Base-by-base conservation (phyloP, 106 monocot genomes). In the Dioscorea dumetorum region DNA sequence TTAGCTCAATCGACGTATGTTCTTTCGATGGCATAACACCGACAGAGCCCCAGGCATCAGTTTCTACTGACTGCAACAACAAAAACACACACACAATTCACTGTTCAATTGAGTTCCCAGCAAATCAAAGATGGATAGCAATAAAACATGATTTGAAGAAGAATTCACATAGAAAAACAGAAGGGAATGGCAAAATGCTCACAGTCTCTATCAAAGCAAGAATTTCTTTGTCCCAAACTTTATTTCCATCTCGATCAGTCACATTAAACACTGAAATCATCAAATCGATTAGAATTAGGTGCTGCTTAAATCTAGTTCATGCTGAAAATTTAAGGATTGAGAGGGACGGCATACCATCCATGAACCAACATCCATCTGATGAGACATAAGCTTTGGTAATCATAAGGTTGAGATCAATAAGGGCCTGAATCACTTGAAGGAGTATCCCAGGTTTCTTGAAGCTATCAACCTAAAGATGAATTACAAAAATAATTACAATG, bases 281-380 rank as follows among this genome's bases (percentile, higher is more conserved):
- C 11, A 12, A 24, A 58, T 7, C 17, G 5, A 41, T 48, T 21
- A 58, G 17, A 53, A 19, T 54, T 57, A 4, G n/a, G 53, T 50
- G 12, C 17, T 50, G 12, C 17, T 53, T 50, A 4, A 21, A 19
- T 48, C 11, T 21, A 17, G 21, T 17, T 16, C 18, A 31, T 48
- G 41, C 41, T 10, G 9, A 41, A 41, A 41, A 41, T 41, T 41
- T 41, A 8, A 41, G 41, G 41, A 41, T 41, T 41, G 41, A 41
- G 41, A 3, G 41, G 41, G 41, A 41, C 2, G 41, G 10, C 41
- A 41, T 72, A 88, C 87, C 90, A 71, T 87, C 77, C 90, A 91
- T 89, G 82, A 82, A 82, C 89, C 89, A 89, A 9, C 69, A 66
- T 34, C 79, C 82, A 50, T 90, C 89, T 20, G 73, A 85, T 33